Evolutionary conservation across 768 basidiomycete species (phyloP).

Genomic region (Termitomyces eurrhizus): DNA sequence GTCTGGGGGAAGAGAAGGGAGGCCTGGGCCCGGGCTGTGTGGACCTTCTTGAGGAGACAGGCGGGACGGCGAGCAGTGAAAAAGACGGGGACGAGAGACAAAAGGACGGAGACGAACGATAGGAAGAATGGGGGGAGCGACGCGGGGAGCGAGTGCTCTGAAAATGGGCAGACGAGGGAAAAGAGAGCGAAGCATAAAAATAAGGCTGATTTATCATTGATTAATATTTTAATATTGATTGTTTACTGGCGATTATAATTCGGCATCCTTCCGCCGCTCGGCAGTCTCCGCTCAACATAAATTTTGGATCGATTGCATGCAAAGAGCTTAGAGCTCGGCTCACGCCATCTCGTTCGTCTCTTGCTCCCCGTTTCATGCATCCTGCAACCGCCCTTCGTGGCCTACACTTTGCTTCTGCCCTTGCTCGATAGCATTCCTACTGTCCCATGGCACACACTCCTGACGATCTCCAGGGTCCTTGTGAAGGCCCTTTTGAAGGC

Average conservation of each 20-base stretch:
- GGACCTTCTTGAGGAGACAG: conserved; percentile 35
- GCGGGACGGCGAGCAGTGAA: conserved; percentile 46
- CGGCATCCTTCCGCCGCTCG: conserved; percentile 5
- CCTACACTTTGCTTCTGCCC: conserved; percentile 32
- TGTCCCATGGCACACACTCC: conserved; percentile 27
- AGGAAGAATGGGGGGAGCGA: conserved; percentile 49
- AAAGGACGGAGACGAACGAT: conserved; percentile 32
- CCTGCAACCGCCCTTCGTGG: conserved; percentile 21
- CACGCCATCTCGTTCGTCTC: conserved; percentile 8
- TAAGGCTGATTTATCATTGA: too few species aligned
- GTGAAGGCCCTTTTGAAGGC: conserved; percentile 94
- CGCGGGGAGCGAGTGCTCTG: conserved; percentile 39
- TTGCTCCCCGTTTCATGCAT: conserved; percentile 40
- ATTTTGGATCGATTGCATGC: conserved; percentile 8
- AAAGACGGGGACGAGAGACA: conserved; percentile 32
- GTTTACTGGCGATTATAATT: neutral
- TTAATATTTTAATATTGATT: neutral
- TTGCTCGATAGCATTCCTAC: conserved; percentile 46
- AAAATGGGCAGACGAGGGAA: conserved; percentile 43
- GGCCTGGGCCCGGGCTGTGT: conserved; percentile 22
- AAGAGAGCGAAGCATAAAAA: conserved; percentile 17
- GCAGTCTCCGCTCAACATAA: conserved; percentile 3
- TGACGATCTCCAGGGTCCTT: conserved; percentile 48
- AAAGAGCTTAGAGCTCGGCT: neutral
- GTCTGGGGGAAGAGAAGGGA: conserved; percentile 39